Evolutionary conservation across 441 rosid genomes (phyloP).

Genomic region (Isatis lusitanica): DNA sequence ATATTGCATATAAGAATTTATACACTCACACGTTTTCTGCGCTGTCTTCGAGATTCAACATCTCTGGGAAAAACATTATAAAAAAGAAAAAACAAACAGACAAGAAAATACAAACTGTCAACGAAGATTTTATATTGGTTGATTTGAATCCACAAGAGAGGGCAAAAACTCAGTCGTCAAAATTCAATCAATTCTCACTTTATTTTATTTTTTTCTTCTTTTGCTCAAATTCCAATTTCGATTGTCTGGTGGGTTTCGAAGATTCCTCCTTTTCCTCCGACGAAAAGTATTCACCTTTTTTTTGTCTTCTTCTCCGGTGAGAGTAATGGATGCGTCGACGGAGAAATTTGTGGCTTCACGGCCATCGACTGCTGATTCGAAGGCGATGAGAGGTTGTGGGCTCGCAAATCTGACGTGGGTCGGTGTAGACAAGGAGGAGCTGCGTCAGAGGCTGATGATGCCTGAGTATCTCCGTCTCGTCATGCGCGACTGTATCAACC

Average conservation of each 20-base stretch:
- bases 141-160: constrained; percentile 11
- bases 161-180: constrained; percentile 2
- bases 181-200: not conserved
- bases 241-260: constrained; percentile 37
- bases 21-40: constrained; percentile 21
- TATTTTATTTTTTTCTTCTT: not conserved
- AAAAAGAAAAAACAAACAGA: not conserved
- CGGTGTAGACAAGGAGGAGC: constrained; percentile 67
- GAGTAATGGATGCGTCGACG: constrained; percentile 38
- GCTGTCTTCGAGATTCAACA: constrained; percentile 28
- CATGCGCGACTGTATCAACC: constrained; percentile 60
- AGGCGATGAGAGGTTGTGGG: constrained; percentile 60
- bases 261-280: constrained; percentile 17
- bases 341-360: constrained; percentile 49
- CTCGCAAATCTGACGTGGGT: constrained; percentile 68
- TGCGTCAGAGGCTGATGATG: constrained; percentile 54
- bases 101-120: constrained; percentile 28
- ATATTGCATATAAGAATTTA: not conserved
- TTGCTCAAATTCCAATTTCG: not conserved
- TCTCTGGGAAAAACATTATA: not conserved
- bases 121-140: constrained; percentile 23
- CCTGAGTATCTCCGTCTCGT: constrained; percentile 75
- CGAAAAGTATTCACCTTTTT: constrained; percentile 22
- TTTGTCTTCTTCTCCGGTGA: constrained; percentile 12
- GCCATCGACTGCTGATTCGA: constrained; percentile 57